phyloP scores from a whole-genome alignment of 1,284 basidiomycete species.

The Meripilus lineatus region DNA sequence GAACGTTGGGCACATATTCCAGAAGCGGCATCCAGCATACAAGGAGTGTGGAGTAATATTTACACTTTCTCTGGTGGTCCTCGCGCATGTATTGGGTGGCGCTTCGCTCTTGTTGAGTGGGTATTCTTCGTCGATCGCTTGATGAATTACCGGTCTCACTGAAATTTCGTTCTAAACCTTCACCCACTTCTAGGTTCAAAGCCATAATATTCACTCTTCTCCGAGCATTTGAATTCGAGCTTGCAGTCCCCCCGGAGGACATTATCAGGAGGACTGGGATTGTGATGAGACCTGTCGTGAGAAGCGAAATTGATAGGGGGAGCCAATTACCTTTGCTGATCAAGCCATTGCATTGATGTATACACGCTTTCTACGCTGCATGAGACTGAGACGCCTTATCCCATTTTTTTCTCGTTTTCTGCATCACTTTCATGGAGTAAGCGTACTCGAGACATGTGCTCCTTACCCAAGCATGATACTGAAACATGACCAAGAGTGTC shows the following conservation, averaged over 20 bases:
- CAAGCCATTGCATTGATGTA: no score
- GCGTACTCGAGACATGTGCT: no score
- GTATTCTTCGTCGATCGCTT: constrained; percentile 11
- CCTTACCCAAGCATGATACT: no score
- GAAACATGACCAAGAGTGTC: no score
- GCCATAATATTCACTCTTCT: constrained; percentile 54
- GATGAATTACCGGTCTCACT: not conserved
- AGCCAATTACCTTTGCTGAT: constrained; percentile 18
- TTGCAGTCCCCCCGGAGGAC: constrained; percentile 35
- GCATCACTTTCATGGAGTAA: no score
- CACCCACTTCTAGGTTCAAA: constrained; percentile 51
- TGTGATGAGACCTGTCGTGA: constrained; percentile 17
- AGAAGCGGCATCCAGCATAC: constrained; percentile 39
- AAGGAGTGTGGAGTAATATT: constrained; percentile 55
- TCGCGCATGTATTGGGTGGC: constrained; percentile 63
- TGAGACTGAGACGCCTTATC: no score
- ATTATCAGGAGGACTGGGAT: constrained; percentile 16
- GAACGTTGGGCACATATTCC: constrained; percentile 55
- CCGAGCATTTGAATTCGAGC: constrained; percentile 50
- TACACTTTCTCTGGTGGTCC: constrained; percentile 60
- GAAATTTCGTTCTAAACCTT: constrained; percentile 16
- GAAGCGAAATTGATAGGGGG: constrained; percentile 11
- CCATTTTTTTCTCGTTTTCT: no score
- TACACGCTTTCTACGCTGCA: no score
- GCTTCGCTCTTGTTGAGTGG: constrained; percentile 65